Conservation (phyloP, 805 yeast genomes). For the Yarrowia phangngaensis region DNA sequence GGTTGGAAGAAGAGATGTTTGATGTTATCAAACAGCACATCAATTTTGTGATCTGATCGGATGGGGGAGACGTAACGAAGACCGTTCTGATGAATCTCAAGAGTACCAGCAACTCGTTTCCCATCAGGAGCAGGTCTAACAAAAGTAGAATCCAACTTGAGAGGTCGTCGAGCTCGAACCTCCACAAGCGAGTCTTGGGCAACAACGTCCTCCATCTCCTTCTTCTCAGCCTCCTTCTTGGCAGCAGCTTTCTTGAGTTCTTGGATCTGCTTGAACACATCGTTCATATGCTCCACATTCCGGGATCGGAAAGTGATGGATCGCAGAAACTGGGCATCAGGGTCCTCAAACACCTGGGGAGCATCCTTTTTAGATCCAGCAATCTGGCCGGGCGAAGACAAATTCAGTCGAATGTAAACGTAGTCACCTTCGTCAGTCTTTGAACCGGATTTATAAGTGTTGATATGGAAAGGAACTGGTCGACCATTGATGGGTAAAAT, state of each 20-base stretch:
- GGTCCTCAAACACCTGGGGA: conserved; percentile 73
- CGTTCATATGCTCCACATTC: conserved; percentile 86
- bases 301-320: conserved; percentile 83
- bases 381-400: conserved; percentile 87
- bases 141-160: conserved; percentile 80
- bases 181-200: conserved; percentile 85
- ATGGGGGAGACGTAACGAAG: conserved; percentile 85
- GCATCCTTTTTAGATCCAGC: conserved; percentile 70
- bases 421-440: conserved; percentile 95
- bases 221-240: conserved; percentile 84
- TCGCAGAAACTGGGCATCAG: conserved; percentile 81
- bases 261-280: conserved; percentile 80
- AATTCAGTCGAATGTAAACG: conserved; percentile 83
- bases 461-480: conserved; percentile 97
- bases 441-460: conserved; percentile 88
- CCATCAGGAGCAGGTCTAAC: conserved; percentile 96
- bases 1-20: conserved; percentile 95
- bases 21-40: conserved; percentile 82
- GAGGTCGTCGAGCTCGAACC: conserved; percentile 76
- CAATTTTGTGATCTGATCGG: conserved; percentile 80
- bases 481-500: conserved; percentile 89
- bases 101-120: conserved; percentile 87
- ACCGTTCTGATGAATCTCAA: conserved; percentile 94
- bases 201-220: conserved; percentile 89
- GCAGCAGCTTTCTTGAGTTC: conserved; percentile 90